A percentile compares a stretch with the other conserved stretches of the same genome.
Conservation (phyloP, 2,329 filamentous ascomycete genomes). For the Chaetomiaceae sp. region DNA sequence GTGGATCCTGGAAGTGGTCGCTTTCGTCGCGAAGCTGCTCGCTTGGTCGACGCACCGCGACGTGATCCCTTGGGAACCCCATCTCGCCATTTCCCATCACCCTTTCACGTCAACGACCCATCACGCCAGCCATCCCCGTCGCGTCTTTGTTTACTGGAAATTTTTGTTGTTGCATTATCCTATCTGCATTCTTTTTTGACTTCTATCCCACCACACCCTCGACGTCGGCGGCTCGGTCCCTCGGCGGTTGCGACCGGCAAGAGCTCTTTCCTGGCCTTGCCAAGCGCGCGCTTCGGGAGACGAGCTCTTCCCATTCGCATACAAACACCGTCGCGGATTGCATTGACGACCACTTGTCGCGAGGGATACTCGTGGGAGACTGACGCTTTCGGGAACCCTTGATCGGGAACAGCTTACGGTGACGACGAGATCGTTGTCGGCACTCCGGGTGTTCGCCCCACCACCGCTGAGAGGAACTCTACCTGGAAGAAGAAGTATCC, state of each 20-base stretch:
- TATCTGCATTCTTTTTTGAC: not conserved
- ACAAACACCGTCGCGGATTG: not conserved
- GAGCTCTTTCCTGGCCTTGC: not conserved
- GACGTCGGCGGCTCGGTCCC: not conserved
- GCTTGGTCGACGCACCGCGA: slow-evolving; percentile 1
- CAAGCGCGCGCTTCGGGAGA: not conserved
- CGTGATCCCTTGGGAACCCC: not conserved
- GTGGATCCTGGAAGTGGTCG: too few species aligned
- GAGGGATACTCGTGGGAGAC: too few species aligned
- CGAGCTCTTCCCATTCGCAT: not conserved
- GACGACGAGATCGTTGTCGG: slow-evolving; percentile 1
- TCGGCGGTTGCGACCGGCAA: not conserved
- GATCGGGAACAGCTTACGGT: not conserved
- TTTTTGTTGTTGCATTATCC: not conserved
- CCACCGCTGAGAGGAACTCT: not conserved
- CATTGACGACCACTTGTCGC: too few species aligned
- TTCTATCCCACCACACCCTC: too few species aligned
- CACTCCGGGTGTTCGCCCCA: not conserved
- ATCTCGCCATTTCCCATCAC: not conserved
- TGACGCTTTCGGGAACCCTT: not conserved
- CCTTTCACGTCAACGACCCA: not conserved
- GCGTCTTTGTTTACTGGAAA: not conserved
- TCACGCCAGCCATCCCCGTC: not conserved
- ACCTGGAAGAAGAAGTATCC: not conserved
- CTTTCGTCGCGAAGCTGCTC: not conserved